Base-by-base conservation (phyloP, 768 basidiomycete species). In the Pleurotus sapidus region DNA sequence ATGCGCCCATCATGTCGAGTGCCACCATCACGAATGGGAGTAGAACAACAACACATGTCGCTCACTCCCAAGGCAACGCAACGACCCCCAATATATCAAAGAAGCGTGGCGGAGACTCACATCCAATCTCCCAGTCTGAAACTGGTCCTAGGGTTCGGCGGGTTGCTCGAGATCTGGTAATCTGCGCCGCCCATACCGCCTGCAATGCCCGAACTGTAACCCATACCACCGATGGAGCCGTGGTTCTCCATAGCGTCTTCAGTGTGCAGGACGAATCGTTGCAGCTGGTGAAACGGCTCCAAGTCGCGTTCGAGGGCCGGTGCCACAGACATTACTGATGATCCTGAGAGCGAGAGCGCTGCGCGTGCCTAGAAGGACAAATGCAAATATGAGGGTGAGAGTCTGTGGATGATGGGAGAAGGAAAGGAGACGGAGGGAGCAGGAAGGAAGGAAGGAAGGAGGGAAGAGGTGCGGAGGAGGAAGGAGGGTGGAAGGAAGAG, bases 101-200 rank as follows among this genome's bases (percentile, higher is more conserved):
- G 30, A 34, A 45, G 42, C 46, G 61, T 63, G 57, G 27, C 48
- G 58, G 61, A 49, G 51, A 83, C 87, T 73, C 66, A 89, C 87
- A 89, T 87, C 88, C 88, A 89, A 65, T 89, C 88, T 14, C 88
- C 88, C 4, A 80, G 72, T 62, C 88, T 76, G 68, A 89, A 89
- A 62, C 75, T 82, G 2, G 81, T 82, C 63, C 80, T 78, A 12
- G 86, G 84, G 65, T 88, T 89, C 11, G 88, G 88, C 4, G 88
- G 88, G 61, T 89, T 89, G 63, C 68, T 82, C 15, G 87, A 89
- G 53, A 88, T 74, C 4, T 83, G 77, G 59, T 84, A 87, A 34
- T 80, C 79, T 46, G 71, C 66, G 34, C 55, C 57, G 43, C 43
- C 57, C 30, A 34, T 34, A 34, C 30, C 30, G 9, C 30, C 30